These are phyloP conservation scores for Penicillium salamii DNA, from an alignment of 495 filamentous ascomycete genomes.

Conservation along the genomic window DNA sequence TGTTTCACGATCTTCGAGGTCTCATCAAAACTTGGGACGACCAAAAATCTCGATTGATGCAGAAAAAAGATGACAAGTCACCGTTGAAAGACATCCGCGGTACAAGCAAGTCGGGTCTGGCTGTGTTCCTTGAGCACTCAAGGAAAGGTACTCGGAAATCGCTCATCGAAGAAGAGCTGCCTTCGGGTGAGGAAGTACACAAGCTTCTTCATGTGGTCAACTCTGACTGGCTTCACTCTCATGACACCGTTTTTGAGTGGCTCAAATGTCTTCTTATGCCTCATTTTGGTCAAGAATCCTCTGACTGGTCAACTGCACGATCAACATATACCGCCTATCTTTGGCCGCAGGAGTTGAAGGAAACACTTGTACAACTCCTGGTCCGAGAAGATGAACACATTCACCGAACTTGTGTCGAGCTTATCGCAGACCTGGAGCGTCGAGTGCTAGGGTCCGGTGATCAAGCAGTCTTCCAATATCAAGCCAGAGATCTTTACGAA, in stretches of 20 bases:
- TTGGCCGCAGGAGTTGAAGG: slow-evolving; percentile 75
- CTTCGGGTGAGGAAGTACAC: slow-evolving; percentile 54
- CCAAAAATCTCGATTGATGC: slow-evolving; percentile 52
- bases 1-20: slow-evolving; percentile 52
- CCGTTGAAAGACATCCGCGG: slow-evolving; percentile 41
- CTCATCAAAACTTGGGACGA: slow-evolving; percentile 59
- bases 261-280: slow-evolving; percentile 55
- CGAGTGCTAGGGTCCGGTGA: slow-evolving; percentile 26
- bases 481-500: slow-evolving; percentile 21
- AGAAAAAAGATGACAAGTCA: slow-evolving; percentile 53
- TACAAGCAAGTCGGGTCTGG: slow-evolving; percentile 57
- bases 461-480: slow-evolving; percentile 26
- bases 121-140: slow-evolving; percentile 77
- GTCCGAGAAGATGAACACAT: slow-evolving; percentile 67
- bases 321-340: slow-evolving; percentile 59
- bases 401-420: slow-evolving; percentile 49
- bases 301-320: slow-evolving; percentile 26
- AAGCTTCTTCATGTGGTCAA: slow-evolving; percentile 56
- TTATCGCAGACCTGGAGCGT: slow-evolving; percentile 35
- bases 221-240: slow-evolving; percentile 52
- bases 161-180: slow-evolving; percentile 48
- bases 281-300: slow-evolving; percentile 22
- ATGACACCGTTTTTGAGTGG: slow-evolving; percentile 66
- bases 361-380: slow-evolving; percentile 64
- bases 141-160: slow-evolving; percentile 57